A percentile compares a stretch with the other conserved stretches of the same genome.
Evolutionary conservation across 2,329 filamentous ascomycete genomes (phyloP).

Genomic region (Akanthomyces muscarius): DNA sequence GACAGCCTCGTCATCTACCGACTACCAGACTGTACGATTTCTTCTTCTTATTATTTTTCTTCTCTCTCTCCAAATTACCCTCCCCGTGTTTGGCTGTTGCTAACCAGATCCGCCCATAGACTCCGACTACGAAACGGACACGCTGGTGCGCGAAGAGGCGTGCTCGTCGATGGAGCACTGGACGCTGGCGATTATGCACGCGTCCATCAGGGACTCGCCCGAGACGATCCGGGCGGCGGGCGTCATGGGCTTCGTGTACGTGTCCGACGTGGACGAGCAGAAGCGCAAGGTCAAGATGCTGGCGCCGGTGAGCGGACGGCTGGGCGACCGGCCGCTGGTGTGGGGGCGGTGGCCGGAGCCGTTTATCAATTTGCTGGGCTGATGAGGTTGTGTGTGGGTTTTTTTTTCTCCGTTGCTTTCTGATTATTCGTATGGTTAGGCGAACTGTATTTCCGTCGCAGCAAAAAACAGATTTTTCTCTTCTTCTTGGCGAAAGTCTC

Average conservation of each 20-base stretch:
- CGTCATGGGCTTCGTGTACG: conserved; percentile 89
- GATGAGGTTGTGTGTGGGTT: conserved; percentile 22
- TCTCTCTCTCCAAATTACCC: not conserved
- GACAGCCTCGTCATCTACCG: conserved; percentile 70
- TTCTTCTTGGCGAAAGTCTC: too few relatives aligned
- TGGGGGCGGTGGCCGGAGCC: conserved; percentile 86
- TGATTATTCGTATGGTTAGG: not conserved
- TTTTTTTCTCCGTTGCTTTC: not conserved
- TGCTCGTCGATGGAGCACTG: conserved; percentile 71
- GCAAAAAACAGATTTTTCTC: too few relatives aligned
- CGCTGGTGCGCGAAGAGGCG: conserved; percentile 62
- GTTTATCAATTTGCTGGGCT: conserved; percentile 69
- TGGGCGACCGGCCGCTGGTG: conserved; percentile 75
- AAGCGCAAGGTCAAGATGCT: conserved; percentile 77
- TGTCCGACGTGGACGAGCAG: conserved; percentile 84
- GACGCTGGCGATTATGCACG: conserved; percentile 80
- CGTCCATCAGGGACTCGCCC: conserved; percentile 62
- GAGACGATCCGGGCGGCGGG: conserved; percentile 74
- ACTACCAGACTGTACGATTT: conserved; percentile 53
- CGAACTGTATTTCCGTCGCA: not conserved
- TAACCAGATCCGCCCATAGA: conserved; percentile 20
- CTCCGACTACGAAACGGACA: conserved; percentile 29
- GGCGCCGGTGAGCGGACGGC: conserved; percentile 74
- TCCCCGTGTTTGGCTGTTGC: not conserved
- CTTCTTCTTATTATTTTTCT: not conserved